Evolutionary conservation across 805 yeast genomes (phyloP).

Genomic region (Metschnikowia kofuensis): DNA sequence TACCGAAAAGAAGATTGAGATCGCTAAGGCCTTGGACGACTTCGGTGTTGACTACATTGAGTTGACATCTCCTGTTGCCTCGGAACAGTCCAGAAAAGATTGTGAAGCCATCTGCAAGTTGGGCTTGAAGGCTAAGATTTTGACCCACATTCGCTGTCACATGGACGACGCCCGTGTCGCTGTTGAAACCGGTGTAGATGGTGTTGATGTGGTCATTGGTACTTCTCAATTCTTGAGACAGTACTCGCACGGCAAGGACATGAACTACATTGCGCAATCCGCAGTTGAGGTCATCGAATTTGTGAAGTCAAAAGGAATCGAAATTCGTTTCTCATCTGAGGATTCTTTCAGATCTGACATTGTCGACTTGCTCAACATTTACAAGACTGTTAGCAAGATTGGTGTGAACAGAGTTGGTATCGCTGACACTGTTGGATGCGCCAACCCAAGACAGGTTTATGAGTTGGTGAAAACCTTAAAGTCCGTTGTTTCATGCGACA

Average conservation of each 20-base stretch:
- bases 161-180: constrained; percentile 62
- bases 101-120: constrained; percentile 60
- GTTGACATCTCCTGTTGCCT: constrained; percentile 58
- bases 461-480: constrained; percentile 57
- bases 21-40: constrained; percentile 59
- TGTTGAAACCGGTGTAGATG: constrained; percentile 61
- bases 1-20: constrained; percentile 53
- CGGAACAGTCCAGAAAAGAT: constrained; percentile 55
- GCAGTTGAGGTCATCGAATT: constrained; percentile 60
- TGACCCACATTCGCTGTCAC: constrained; percentile 60
- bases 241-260: constrained; percentile 59
- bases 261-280: constrained; percentile 54
- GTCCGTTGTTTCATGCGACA: constrained; percentile 56
- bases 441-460: constrained; percentile 61
- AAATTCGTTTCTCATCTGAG: constrained; percentile 56
- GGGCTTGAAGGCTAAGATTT: constrained; percentile 55
- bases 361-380: constrained; percentile 56
- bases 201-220: constrained; percentile 60
- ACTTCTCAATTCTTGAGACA: constrained; percentile 56
- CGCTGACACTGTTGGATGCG: constrained; percentile 64
- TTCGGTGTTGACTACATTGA: constrained; percentile 62
- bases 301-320: constrained; percentile 59
- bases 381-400: constrained; percentile 58
- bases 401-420: constrained; percentile 64
- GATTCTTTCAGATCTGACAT: constrained; percentile 61